Base-by-base conservation (phyloP, 1,284 basidiomycete genomes). In the Rhodotorula sp. region DNA sequence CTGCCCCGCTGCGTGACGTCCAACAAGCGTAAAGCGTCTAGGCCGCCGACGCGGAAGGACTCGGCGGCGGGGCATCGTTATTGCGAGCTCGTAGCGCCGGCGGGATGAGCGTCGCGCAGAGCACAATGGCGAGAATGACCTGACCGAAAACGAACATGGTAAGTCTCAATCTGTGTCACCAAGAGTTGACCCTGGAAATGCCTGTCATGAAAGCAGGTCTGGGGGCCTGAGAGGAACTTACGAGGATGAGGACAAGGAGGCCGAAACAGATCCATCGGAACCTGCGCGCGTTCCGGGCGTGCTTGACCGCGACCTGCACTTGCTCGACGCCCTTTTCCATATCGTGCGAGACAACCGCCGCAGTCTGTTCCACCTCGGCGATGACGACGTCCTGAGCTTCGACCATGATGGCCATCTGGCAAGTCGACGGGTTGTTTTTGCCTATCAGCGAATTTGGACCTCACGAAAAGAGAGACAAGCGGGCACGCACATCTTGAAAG, bases 351-450 rank as follows among this genome's bases (percentile, higher is more conserved):
- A 90, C 88, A 39, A 84, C 83, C 26, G 79, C 80, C 12, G 90
- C 90, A 65, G 87, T 86, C 23, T 82, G 82, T 77, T 93, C 87
- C 61, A 93, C 86, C 23, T 82, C 83, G 58, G 85, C 82, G 72
- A 95, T 87, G 4, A 86, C 84, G 72, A 91, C 89, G 64, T 93
- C 88, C 79, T 94, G 91, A 80, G 91, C 89, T 62, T 88, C 85
- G n/a, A 93, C 87, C 51, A 94, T 82, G 67, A 88, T 85, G 57
- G 87, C 87, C 90, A 93, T 90, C 89, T 92, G 73, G n/a, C 20
- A n/a, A 21, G 20, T 3, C 23, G 23, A n/a, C 16, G 43, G 57
- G n/a, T n/a, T n/a, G n/a, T n/a, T n/a, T n/a, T n/a, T n/a, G n/a
- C n/a, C n/a, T n/a, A n/a, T n/a, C n/a, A n/a, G n/a, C n/a, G n/a